phyloP scores from a whole-genome alignment of 257 asterid genomes.

The Scutellaria minor region DNA sequence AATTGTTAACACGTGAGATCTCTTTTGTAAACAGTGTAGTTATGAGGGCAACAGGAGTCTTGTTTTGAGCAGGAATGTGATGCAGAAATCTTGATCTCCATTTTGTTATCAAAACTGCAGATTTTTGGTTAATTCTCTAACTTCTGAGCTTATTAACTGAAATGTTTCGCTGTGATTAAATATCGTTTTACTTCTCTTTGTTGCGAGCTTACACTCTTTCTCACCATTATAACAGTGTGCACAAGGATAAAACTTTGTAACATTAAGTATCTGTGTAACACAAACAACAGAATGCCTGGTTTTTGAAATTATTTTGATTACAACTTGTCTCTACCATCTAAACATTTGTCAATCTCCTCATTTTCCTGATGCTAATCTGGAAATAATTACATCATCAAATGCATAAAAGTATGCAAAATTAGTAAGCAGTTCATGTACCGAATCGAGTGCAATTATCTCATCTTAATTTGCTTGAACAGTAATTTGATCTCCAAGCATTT shows the following conservation, averaged over 20 bases:
- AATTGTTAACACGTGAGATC: no score
- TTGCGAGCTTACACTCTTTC: no score
- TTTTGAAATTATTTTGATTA: conserved; percentile 4
- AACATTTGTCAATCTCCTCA: conserved; percentile 26
- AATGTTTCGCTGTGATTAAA: no score
- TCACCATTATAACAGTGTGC: no score
- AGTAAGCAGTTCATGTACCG: not conserved
- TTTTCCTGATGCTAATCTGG: not conserved
- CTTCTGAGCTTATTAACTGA: no score
- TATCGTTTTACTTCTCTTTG: not conserved
- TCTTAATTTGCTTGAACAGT: conserved; percentile 10
- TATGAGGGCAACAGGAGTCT: not conserved
- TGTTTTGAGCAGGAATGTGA: not conserved
- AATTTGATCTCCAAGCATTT: not conserved
- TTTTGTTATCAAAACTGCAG: not conserved
- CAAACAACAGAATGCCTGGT: not conserved
- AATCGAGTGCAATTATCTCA: conserved; percentile 2
- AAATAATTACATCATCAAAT: not conserved
- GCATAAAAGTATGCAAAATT: conserved; percentile 12
- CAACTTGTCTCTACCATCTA: conserved; percentile 29
- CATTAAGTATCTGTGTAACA: not conserved
- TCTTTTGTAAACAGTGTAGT: not conserved
- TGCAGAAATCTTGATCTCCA: not conserved
- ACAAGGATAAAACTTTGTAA: no score
- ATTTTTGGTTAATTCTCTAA: not conserved